These are phyloP conservation scores for Euphorbia corollata DNA, from an alignment of 441 rosid genomes.

Conservation along the genomic window DNA sequence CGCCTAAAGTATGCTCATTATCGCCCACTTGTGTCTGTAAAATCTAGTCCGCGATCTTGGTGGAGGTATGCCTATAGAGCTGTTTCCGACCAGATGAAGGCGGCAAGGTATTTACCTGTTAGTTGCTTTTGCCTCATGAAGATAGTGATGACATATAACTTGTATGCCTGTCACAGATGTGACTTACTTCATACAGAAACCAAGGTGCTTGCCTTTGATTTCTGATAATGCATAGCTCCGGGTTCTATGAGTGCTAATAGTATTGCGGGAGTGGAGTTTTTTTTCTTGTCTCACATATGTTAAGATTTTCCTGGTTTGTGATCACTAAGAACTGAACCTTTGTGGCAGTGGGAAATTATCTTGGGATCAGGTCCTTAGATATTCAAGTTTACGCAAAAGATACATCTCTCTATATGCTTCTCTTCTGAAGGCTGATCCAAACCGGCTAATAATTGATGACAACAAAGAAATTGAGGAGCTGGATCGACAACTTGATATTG, in stretches of 20 bases:
- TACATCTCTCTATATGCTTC: slow-evolving; percentile 85
- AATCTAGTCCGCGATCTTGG: slow-evolving; percentile 74
- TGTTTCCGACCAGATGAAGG: slow-evolving; percentile 83
- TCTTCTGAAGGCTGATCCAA: slow-evolving; percentile 73
- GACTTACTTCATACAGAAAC: not conserved
- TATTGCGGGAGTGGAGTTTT: not conserved
- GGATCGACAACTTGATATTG: slow-evolving; percentile 85
- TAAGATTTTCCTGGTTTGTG: slow-evolving; percentile 20
- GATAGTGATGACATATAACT: not conserved
- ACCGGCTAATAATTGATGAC: slow-evolving; percentile 58
- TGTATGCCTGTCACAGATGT: not conserved
- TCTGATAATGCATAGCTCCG: not conserved
- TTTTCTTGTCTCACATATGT: not conserved
- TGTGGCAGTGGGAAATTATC: slow-evolving; percentile 89
- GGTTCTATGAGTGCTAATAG: too few species aligned
- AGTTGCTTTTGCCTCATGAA: not conserved
- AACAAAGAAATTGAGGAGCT: slow-evolving; percentile 74
- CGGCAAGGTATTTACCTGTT: slow-evolving; percentile 54
- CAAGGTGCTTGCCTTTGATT: not conserved
- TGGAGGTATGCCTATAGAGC: slow-evolving; percentile 89
- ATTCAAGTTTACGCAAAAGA: slow-evolving; percentile 75
- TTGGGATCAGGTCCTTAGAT: slow-evolving; percentile 85
- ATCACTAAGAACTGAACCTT: slow-evolving; percentile 29
- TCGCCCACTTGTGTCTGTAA: slow-evolving; percentile 73
- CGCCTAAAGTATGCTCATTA: slow-evolving; percentile 86